Evolutionary conservation across 768 basidiomycete genomes (phyloP).

Genomic region (Russula sp.): DNA sequence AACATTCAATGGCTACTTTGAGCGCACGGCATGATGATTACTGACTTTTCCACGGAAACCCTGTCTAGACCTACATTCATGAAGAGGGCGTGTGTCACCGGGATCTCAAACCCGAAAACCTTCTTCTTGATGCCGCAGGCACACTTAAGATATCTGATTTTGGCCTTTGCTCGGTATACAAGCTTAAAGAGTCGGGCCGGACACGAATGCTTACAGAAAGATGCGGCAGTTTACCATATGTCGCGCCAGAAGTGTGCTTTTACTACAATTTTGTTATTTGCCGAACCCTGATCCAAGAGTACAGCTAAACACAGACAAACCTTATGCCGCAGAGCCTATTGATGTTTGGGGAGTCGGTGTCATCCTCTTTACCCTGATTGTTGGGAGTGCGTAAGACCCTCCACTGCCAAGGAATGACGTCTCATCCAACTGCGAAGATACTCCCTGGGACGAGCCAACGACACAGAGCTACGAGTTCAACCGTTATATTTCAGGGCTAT

Average conservation of each 20-base stretch:
- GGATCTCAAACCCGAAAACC: conserved; percentile 95
- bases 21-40: neutral
- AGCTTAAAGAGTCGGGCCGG: conserved; percentile 72
- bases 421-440: conserved; percentile 48
- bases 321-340: conserved; percentile 87
- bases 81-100: conserved; percentile 88
- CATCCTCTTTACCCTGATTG: conserved; percentile 84
- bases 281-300: neutral
- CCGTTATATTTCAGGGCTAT: conserved; percentile 65
- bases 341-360: conserved; percentile 97
- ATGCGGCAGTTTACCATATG: conserved; percentile 90
- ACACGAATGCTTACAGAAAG: conserved; percentile 69
- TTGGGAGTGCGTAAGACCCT: conserved; percentile 62
- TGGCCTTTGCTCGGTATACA: conserved; percentile 86
- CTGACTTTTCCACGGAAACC: neutral
- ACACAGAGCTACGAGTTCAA: conserved; percentile 66
- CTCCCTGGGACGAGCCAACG: conserved; percentile 97
- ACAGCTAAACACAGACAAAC: conserved; percentile 56
- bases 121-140: conserved; percentile 78
- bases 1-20: conserved; percentile 24
- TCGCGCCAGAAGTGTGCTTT: conserved; percentile 77
- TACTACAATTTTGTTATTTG: neutral
- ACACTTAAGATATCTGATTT: conserved; percentile 93
- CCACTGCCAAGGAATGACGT: neutral
- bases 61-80: conserved; percentile 70